A percentile compares a stretch with the other conserved stretches of the same genome.
These are phyloP conservation scores for Coemansia sp. DNA, from an alignment of 192 early-diverging fungal species.

Conservation along the genomic window DNA sequence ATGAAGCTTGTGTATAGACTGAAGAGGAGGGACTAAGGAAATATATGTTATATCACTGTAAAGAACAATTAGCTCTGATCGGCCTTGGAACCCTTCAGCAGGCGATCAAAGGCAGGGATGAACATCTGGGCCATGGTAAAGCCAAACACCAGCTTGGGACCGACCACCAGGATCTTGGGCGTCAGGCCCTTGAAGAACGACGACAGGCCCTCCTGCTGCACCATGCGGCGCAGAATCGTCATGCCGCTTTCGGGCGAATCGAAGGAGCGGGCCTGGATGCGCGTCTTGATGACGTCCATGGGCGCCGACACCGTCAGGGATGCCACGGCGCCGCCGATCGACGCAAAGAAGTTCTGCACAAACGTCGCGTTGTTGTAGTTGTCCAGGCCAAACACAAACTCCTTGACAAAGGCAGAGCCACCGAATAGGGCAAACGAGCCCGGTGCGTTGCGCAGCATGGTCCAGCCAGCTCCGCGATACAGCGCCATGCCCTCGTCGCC, in stretches of 20 bases:
- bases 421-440: constrained; percentile 97
- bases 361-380: constrained; percentile 98
- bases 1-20: background rate
- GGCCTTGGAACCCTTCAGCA: constrained; percentile 26
- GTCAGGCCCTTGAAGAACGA: constrained; percentile 96
- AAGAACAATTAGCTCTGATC: background rate
- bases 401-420: constrained; percentile 91
- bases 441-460: constrained; percentile 94
- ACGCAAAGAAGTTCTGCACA: constrained; percentile 94
- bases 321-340: constrained; percentile 93
- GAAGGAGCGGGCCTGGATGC: constrained; percentile 91
- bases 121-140: constrained; percentile 96
- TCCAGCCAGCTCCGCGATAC: constrained; percentile 96
- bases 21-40: background rate
- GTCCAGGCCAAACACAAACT: constrained; percentile 82
- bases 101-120: constrained; percentile 64
- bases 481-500: constrained; percentile 85
- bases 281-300: constrained; percentile 98
- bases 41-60: background rate
- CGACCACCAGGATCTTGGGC: constrained; percentile 82
- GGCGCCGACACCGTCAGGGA: constrained; percentile 93
- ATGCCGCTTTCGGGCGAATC: constrained; percentile 85
- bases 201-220: constrained; percentile 85
- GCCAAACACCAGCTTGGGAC: constrained; percentile 96
- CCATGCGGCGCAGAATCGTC: constrained; percentile 83